These are phyloP conservation scores for Naganishia vaughanmartiniae DNA, from an alignment of 768 basidiomycete species.

Conservation along the genomic window DNA sequence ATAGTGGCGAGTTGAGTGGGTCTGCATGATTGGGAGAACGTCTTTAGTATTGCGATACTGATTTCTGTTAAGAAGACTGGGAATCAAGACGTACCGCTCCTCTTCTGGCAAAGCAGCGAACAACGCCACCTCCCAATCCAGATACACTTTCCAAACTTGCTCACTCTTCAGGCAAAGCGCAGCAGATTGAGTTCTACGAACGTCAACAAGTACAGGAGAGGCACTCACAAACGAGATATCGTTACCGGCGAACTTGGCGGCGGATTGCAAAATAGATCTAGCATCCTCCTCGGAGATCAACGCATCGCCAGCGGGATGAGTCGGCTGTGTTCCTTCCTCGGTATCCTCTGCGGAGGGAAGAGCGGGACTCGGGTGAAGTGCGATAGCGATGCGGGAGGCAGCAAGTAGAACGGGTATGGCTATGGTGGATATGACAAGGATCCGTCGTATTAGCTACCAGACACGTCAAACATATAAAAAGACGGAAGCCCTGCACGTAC, in stretches of 20 bases:
- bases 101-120: conserved; percentile 9
- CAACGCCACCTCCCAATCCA: conserved; percentile 28
- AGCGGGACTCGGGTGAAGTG: not conserved
- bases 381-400: conserved; percentile 5
- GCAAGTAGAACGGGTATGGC: conserved; percentile 24
- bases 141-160: conserved; percentile 23
- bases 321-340: not conserved
- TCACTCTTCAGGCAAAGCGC: not conserved
- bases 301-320: not conserved
- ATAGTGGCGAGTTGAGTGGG: not conserved
- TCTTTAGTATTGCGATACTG: not conserved
- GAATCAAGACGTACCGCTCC: not conserved
- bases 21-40: conserved; percentile 28
- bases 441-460: too few species aligned
- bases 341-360: not conserved
- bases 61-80: not conserved
- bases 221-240: conserved; percentile 16
- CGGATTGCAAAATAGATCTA: conserved; percentile 5
- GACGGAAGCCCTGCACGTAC: not conserved
- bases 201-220: not conserved
- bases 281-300: conserved; percentile 17
- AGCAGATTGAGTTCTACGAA: not conserved
- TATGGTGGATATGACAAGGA: not conserved
- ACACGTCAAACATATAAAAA: not conserved
- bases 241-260: conserved; percentile 1